phyloP scores from a whole-genome alignment of 164 flowering plant species.

The Annona squamosa region DNA sequence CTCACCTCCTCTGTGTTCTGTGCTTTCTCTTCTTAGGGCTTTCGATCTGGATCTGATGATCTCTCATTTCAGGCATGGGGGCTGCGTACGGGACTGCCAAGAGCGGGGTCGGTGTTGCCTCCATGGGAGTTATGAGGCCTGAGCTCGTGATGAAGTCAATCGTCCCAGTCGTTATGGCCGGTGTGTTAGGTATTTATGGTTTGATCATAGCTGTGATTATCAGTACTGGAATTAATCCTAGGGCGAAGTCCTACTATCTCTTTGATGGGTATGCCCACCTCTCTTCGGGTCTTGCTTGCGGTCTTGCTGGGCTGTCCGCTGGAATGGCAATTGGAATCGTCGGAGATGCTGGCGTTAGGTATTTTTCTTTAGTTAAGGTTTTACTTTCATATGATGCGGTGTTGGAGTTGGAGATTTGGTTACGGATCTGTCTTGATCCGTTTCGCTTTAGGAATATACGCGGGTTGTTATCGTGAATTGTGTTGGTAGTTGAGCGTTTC shows the following conservation, averaged over 20 bases:
- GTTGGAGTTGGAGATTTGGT: not conserved
- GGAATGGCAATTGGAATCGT: conserved; percentile 92
- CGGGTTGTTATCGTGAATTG: not conserved
- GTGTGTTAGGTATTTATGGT: conserved; percentile 87
- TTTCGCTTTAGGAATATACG: not conserved
- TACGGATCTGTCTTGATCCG: not conserved
- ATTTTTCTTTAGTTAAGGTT: not conserved
- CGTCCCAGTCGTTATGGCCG: conserved; percentile 93
- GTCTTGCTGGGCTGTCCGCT: conserved; percentile 86
- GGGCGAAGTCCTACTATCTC: conserved; percentile 74
- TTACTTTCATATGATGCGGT: not conserved
- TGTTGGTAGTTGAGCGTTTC: not conserved
- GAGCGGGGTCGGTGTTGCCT: conserved; percentile 90
- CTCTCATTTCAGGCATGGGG: conserved; percentile 60
- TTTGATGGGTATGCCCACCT: conserved; percentile 89
- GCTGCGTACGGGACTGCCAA: conserved; percentile 92
- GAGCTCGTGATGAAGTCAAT: conserved; percentile 91
- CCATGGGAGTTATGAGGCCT: conserved; percentile 95
- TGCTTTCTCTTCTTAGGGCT: not conserved
- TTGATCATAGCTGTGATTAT: conserved; percentile 78
- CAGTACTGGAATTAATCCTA: conserved; percentile 88
- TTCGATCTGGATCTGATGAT: conserved; percentile 8
- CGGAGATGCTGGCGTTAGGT: conserved; percentile 91
- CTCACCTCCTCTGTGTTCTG: not conserved
- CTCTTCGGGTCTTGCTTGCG: conserved; percentile 85